phyloP scores from a whole-genome alignment of 768 basidiomycete genomes.

The Dentipellis fragilis region DNA sequence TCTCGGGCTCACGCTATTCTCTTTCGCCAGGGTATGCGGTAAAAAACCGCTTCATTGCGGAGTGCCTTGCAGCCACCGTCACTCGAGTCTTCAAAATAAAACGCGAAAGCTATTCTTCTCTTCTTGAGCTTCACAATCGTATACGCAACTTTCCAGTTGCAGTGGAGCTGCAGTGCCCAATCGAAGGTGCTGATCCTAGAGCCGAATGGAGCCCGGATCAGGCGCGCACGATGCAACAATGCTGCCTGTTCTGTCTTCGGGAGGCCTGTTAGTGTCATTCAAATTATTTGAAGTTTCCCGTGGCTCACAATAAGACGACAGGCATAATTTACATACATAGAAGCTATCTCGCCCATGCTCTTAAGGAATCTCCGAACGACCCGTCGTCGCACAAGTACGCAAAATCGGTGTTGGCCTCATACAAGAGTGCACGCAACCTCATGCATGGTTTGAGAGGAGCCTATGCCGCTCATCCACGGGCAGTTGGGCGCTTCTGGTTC shows the following conservation, averaged over 20 bases:
- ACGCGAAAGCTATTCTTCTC: slow-evolving; percentile 29
- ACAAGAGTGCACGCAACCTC: slow-evolving; percentile 33
- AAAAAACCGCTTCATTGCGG: slow-evolving; percentile 35
- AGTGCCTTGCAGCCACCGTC: slow-evolving; percentile 33
- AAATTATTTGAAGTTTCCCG: no score
- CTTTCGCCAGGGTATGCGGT: slow-evolving; percentile 21
- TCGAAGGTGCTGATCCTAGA: slow-evolving; percentile 19
- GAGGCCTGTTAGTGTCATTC: slow-evolving; percentile 33
- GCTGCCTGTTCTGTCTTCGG: slow-evolving; percentile 27
- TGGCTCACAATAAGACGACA: neutral
- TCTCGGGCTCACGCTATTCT: neutral
- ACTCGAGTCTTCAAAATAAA: slow-evolving; percentile 32
- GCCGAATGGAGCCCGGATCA: slow-evolving; percentile 31
- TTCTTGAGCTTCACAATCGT: slow-evolving; percentile 40
- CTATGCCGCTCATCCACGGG: slow-evolving; percentile 25
- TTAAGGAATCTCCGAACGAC: slow-evolving; percentile 26
- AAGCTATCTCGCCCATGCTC: slow-evolving; percentile 38
- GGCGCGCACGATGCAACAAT: slow-evolving; percentile 34
- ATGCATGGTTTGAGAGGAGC: slow-evolving; percentile 30
- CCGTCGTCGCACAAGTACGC: slow-evolving; percentile 35
- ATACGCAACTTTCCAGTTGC: slow-evolving; percentile 43
- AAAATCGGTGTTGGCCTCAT: slow-evolving; percentile 34
- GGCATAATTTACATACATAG: slow-evolving; percentile 28
- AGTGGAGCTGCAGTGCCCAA: slow-evolving; percentile 31
- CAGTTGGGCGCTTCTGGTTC: slow-evolving; percentile 31